Base-by-base conservation (phyloP, 768 basidiomycete species). In the Dentipellis fragilis region DNA sequence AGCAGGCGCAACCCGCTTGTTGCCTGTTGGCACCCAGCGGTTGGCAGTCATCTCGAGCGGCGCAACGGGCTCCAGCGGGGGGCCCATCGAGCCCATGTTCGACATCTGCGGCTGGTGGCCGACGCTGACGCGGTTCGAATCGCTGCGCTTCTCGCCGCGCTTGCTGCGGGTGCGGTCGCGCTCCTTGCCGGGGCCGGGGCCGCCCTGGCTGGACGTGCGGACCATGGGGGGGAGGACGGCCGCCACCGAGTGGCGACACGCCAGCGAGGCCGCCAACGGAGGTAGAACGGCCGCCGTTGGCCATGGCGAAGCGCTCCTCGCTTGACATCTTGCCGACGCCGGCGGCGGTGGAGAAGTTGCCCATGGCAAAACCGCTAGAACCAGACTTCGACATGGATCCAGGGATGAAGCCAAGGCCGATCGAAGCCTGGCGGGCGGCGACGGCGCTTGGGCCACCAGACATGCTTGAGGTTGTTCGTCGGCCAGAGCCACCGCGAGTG, bases 11-110 rank as follows among this genome's bases (percentile, higher is more conserved):
- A 7, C 75, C 65, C 64, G 82, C 83, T 64, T 79, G 68, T 21
- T 62, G 63, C 70, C 74, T 1, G 12, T 17, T 2, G 80, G 72
- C 46, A 83, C 80, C 95, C 93, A 97, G 48, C 90, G 81, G 67
- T 95, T 93, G 19, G 81, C 86, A n/a, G 85, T 78, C 8, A 73
- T 60, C 63, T 88, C 83, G 6, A 98, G 78, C 5, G 93, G 92
- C 14, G 74, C 85, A 53, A 93, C 80, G 51, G 81, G 83, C 58
- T 93, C 92, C 39, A 82, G 49, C 1, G 67, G 66, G 40, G 66
- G 67, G 62, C 48, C 73, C 72, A 53, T 78, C 69, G 10, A 49
- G n/a, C n/a, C n/a, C n/a, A n/a, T n/a, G n/a, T n/a, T n/a, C n/a
- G n/a, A n/a, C 19, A 63, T 49, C 46, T 56, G 59, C 34, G 61